A percentile compares a stretch with the other conserved stretches of the same genome.
Conservation (phyloP, 73 alveolate genomes). For the Symbiodinium pilosum region DNA sequence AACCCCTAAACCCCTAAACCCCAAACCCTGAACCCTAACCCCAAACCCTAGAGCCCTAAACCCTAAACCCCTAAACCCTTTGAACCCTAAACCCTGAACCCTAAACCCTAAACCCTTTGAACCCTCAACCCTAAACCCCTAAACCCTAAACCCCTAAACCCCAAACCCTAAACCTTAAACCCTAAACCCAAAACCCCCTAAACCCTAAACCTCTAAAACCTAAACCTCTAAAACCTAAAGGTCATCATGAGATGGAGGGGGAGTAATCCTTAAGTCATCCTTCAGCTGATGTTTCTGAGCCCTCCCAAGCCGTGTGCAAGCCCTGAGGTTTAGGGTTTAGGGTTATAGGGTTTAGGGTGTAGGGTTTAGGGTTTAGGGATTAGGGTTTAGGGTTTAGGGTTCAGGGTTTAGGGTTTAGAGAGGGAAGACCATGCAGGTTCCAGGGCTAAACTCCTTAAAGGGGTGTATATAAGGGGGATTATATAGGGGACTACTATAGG, state of each 20-base stretch:
- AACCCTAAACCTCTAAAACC: too few species aligned
- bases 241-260: neutral
- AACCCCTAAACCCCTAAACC: too few species aligned
- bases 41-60: too few species aligned
- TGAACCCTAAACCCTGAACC: too few species aligned
- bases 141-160: neutral
- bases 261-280: too few species aligned
- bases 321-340: neutral
- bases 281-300: neutral
- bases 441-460: too few species aligned
- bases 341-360: neutral
- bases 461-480: neutral
- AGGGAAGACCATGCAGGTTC: too few species aligned
- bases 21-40: too few species aligned
- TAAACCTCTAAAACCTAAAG: neutral
- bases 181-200: neutral
- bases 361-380: neutral
- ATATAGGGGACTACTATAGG: neutral
- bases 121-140: too few species aligned
- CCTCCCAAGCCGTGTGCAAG: neutral
- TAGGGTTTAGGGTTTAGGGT: neutral
- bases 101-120: too few species aligned
- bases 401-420: neutral
- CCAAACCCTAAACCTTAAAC: neutral
- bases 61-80: too few species aligned